phyloP scores from a whole-genome alignment of 2,329 filamentous ascomycete species.

The Monilinia polystroma region DNA sequence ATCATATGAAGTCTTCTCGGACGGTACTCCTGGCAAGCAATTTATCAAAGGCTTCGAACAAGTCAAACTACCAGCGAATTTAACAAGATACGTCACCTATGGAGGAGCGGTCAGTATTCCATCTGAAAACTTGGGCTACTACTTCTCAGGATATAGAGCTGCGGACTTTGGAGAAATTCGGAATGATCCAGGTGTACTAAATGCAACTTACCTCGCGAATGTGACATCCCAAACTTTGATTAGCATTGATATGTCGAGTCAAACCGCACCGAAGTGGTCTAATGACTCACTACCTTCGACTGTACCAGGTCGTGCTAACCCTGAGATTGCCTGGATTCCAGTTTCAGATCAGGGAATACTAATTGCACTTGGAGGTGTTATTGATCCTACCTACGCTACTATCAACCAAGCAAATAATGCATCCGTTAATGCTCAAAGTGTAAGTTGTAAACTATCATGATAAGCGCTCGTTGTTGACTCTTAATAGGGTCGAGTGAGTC shows the following conservation, averaged over 20 bases:
- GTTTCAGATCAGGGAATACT: conserved; percentile 74
- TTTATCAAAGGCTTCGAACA: neutral
- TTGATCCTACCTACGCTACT: conserved; percentile 52
- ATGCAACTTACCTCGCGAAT: conserved; percentile 32
- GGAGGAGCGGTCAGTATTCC: conserved; percentile 64
- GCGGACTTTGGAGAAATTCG: conserved; percentile 52
- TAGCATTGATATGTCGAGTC: conserved; percentile 56
- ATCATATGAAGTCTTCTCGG: conserved; percentile 53
- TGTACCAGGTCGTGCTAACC: conserved; percentile 57
- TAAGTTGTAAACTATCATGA: conserved; percentile 32
- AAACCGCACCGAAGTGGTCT: conserved; percentile 53
- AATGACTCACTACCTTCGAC: conserved; percentile 53
- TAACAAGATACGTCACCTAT: conserved; percentile 63
- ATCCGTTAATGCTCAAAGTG: conserved; percentile 43
- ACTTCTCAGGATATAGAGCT: conserved; percentile 64
- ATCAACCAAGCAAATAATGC: conserved; percentile 33
- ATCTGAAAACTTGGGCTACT: conserved; percentile 70
- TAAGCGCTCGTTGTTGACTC: neutral
- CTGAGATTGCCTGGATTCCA: conserved; percentile 72
- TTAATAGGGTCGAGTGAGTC: conserved; percentile 60
- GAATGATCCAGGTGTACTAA: conserved; percentile 28
- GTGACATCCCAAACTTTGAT: conserved; percentile 57
- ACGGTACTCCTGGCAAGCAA: conserved; percentile 46
- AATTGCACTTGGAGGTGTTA: conserved; percentile 74
- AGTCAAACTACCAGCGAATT: conserved; percentile 42